phyloP scores from a whole-genome alignment of 2,329 filamentous ascomycete genomes.

The Colletotrichum scovillei region DNA sequence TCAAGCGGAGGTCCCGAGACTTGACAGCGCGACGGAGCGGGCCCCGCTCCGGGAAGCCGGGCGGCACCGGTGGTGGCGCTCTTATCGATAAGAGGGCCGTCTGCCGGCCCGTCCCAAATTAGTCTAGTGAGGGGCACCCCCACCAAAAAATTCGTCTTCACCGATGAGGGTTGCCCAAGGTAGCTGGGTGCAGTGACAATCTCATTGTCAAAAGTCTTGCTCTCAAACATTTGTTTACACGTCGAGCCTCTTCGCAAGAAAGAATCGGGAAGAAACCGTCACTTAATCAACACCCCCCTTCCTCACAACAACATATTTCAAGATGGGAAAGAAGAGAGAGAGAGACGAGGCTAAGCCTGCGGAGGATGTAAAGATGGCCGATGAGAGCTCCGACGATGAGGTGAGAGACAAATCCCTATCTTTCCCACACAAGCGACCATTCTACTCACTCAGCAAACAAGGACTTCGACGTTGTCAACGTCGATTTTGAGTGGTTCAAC shows the following conservation, averaged over 20 bases:
- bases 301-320: slow-evolving; percentile 14
- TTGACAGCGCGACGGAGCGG: neutral
- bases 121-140: slow-evolving; percentile 55
- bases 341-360: slow-evolving; percentile 59
- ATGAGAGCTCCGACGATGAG: slow-evolving; percentile 66
- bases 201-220: neutral
- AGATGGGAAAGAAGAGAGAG: slow-evolving; percentile 63
- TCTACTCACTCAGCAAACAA: slow-evolving; percentile 57
- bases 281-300: neutral
- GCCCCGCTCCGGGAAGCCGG: neutral
- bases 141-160: slow-evolving; percentile 49
- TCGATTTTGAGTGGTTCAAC: slow-evolving; percentile 99
- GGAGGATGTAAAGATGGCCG: slow-evolving; percentile 60
- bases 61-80: neutral
- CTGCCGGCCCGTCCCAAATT: slow-evolving; percentile 35
- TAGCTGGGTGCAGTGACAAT: slow-evolving; percentile 14
- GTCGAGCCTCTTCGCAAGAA: neutral
- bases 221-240: neutral
- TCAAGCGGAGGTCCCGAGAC: too few species aligned
- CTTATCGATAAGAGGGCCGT: slow-evolving; percentile 33
- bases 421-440: neutral
- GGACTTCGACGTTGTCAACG: slow-evolving; percentile 92
- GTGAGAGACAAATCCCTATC: slow-evolving; percentile 45
- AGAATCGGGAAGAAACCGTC: neutral
- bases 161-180: slow-evolving; percentile 32